Conservation (phyloP, 768 basidiomycete genomes). For the Postia placenta region DNA sequence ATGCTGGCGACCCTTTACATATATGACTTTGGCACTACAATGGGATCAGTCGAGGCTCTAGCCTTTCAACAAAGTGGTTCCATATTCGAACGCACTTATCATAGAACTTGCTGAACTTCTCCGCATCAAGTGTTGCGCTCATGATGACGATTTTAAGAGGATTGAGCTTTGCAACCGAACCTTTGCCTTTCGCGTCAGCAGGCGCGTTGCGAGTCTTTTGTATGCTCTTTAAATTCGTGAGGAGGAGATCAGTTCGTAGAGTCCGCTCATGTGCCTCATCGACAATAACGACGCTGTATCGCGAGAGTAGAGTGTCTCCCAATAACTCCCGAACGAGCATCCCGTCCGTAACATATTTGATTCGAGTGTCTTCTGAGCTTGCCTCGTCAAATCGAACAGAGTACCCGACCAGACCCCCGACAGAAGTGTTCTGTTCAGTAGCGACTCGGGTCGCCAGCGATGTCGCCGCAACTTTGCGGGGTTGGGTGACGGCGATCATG, state of each 20-base stretch:
- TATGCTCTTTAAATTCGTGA: slow-evolving; percentile 85
- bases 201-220: slow-evolving; percentile 54
- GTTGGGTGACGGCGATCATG: slow-evolving; percentile 90
- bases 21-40: slow-evolving; percentile 82
- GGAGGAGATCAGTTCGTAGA: slow-evolving; percentile 87
- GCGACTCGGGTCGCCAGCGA: slow-evolving; percentile 92
- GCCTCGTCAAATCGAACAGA: slow-evolving; percentile 94
- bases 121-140: slow-evolving; percentile 96
- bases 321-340: slow-evolving; percentile 94
- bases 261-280: slow-evolving; percentile 98
- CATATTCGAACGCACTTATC: slow-evolving; percentile 69
- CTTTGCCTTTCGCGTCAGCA: slow-evolving; percentile 41
- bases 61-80: no score
- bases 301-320: slow-evolving; percentile 65
- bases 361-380: slow-evolving; percentile 62
- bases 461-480: slow-evolving; percentile 90
- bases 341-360: slow-evolving; percentile 97
- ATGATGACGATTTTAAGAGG: slow-evolving; percentile 92
- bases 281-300: slow-evolving; percentile 84
- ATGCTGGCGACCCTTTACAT: slow-evolving; percentile 91
- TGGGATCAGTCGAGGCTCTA: no score
- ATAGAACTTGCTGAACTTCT: slow-evolving; percentile 89
- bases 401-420: slow-evolving; percentile 87
- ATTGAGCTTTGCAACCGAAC: slow-evolving; percentile 33
- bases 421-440: slow-evolving; percentile 61